Base-by-base conservation (phyloP, 345 rosid genomes). In the Lepidium didymum region DNA sequence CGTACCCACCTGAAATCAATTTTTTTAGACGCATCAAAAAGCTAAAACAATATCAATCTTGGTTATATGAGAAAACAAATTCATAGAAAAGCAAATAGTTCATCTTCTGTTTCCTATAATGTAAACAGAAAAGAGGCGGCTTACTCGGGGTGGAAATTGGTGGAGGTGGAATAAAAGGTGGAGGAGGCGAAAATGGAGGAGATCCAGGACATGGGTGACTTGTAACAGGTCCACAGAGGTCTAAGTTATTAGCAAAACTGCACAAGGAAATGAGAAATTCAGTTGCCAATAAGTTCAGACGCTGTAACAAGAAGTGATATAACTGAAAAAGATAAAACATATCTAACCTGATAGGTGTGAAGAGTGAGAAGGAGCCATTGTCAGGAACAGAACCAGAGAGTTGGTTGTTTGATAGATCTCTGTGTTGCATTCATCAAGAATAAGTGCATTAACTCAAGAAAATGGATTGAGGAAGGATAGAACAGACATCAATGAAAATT, bases 131-230 rank as follows among this genome's bases (percentile, higher is more conserved):
- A 21, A 50, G 41, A 5, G 16, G 29, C 0, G 2, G 38, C 75
- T 76, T 78, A 91, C 97, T 92, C 14, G 88, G 96, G 4, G 79
- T 41, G 43, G 97, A 82, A 68, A 84, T 72, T 6, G 93, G 89
- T 10, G 97, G 80, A 15, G 88, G 90, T 37, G 87, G 93, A 45
- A 87, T 84, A 86, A 95, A 91, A 44, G 99, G 99, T 41, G 99
- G 99, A 15, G 99, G 97, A 70, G 99, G 99, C 68, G 99, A 86
- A 78, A 94, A 94, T 9, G 99, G 99, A 57, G 97, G 99, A 73
- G 99, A 94, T 53, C 99, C 97, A 13, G 97, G 97, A 81, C 99
- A 95, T 53, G 99, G 96, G 33, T 53, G 87, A 60, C 93, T 93
- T 53, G 97, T 91, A 56, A 91, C 97, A 3, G 96, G 96, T 43